phyloP scores from a whole-genome alignment of 257 asterid species.

The Solanum medicagineum region DNA sequence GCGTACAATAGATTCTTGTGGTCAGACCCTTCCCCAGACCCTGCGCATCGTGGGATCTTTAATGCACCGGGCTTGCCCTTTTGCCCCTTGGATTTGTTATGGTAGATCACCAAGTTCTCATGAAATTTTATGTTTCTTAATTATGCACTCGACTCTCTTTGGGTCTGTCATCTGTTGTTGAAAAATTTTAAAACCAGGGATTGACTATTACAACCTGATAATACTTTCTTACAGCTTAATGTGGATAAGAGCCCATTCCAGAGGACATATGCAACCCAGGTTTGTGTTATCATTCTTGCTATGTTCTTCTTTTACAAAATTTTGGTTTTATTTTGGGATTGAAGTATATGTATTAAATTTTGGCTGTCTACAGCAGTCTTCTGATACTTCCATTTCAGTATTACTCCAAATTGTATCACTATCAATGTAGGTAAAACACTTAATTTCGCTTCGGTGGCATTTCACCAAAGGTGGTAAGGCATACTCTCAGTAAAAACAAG shows the following conservation, averaged over 20 bases:
- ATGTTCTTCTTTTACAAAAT: neutral
- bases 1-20: too few relatives aligned
- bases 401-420: neutral
- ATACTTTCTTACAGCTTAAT: constrained; percentile 32
- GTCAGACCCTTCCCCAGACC: too few relatives aligned
- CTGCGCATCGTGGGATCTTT: too few relatives aligned
- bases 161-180: neutral
- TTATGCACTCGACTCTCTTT: neutral
- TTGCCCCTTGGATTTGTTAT: neutral
- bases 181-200: neutral
- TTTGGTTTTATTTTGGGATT: neutral
- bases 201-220: neutral
- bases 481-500: neutral
- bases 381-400: neutral
- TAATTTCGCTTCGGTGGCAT: neutral
- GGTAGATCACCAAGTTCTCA: neutral
- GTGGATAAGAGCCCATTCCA: constrained; percentile 59
- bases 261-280: constrained; percentile 62
- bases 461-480: neutral
- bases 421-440: neutral
- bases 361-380: neutral
- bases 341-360: neutral
- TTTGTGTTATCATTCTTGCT: constrained; percentile 1
- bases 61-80: too few relatives aligned
- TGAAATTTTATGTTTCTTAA: neutral